A percentile compares a stretch with the other conserved stretches of the same genome.
Conservation (phyloP, 2,329 filamentous ascomycete genomes). For the Dactylellina leptospora region DNA sequence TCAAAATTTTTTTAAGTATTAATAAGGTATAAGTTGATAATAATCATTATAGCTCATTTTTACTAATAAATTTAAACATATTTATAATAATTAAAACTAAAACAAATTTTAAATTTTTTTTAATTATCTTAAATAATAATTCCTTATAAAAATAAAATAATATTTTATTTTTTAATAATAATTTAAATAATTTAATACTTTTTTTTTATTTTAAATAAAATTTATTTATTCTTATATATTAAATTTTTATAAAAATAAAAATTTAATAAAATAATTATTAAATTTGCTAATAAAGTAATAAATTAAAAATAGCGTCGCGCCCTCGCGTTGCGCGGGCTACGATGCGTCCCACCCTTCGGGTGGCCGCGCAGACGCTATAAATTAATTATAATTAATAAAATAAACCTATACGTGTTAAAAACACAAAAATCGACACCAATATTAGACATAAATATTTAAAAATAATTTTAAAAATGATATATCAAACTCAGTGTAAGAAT, state of each 20-base stretch:
- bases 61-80: conserved; percentile 9
- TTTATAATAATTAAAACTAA: conserved; percentile 9
- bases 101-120: conserved; percentile 18
- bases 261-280: conserved; percentile 30
- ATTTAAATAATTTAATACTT: no score
- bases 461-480: conserved; percentile 16
- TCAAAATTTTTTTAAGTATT: conserved; percentile 10
- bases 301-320: conserved; percentile 20
- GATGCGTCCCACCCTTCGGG: no score
- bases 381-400: conserved; percentile 11
- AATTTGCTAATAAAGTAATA: conserved; percentile 21
- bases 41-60: conserved; percentile 12
- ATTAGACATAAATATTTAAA: conserved; percentile 23
- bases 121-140: conserved; percentile 25
- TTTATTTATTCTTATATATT: no score
- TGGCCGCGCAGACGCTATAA: no score
- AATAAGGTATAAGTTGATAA: conserved; percentile 14
- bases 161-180: no score
- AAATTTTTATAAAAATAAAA: conserved; percentile 32
- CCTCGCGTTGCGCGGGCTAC: no score
- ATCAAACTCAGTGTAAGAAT: conserved; percentile 29
- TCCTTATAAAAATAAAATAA: conserved; percentile 17
- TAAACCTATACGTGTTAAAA: conserved; percentile 1
- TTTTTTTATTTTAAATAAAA: no score
- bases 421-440: conserved; percentile 10